Evolutionary conservation across 805 yeast species (phyloP), one percentile per base, ranked within the genome.

Genomic region (Trichomonascus vanleenenianus): DNA sequence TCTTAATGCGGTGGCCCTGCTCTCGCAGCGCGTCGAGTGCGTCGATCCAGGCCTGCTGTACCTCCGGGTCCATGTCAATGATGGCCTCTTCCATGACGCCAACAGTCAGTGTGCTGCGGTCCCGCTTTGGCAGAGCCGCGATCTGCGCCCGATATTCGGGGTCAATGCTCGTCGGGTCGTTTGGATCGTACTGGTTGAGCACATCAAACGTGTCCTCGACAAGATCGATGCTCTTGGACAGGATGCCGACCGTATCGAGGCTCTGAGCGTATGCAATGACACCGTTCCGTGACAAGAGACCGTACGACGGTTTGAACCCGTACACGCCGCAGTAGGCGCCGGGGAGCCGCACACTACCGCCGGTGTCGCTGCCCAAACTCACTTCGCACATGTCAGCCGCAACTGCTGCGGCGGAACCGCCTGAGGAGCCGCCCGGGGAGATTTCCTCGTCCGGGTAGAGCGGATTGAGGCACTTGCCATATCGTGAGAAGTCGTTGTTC

Each of bases 261-360:
- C 91, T 81, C 63, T 94, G 97, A 1, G 97, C 96, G 64, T 89
- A 91, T 0, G 96, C 80, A 2, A 89, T 67, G 7, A 93, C 86
- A 2, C 98, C 99, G 80, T 86, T 81, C 46, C 99, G 69, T 0
- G 97, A 88, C 2, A 93, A 68, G 33, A 96, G 71, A 0, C 98
- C 98, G 61, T 93, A 93, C 0, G 93, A 74, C 1, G 98, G 98
- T 62, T 93, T 93, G 67, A 87, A 87, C 1, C 98, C 98, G 27
- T 78, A 66, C 0, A 83, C 73, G 1, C 89, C 85, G 53, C 91
- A 81, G 61, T 83, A 87, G 15, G 95, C 81, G 1, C 95, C 94
- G 0, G 99, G 99, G 16, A 86, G 68, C 50, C 99, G 72, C 0
- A 93, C 86, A 0, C 97, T 87, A 0, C 99, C 99, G 3, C 99